A percentile compares a stretch with the other conserved stretches of the same genome.
Evolutionary conservation across 306 rosid species (phyloP).

Genomic region (Prunus campanulata): DNA sequence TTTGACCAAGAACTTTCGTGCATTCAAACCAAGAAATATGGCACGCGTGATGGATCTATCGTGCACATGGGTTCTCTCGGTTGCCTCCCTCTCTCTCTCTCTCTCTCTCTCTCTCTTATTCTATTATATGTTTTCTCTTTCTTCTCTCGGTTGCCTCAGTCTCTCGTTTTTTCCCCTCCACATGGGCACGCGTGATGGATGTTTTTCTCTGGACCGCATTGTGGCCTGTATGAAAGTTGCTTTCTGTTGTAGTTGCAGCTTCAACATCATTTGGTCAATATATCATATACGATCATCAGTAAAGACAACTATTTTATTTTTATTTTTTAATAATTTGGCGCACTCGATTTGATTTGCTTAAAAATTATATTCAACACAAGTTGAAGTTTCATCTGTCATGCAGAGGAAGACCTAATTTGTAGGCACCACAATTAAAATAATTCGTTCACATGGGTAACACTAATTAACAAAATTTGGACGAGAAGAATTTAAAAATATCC

Average conservation of each 20-base stretch:
- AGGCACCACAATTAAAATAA: neutral
- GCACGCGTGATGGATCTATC: too few relatives aligned
- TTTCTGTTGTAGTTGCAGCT: neutral
- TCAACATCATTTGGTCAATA: neutral
- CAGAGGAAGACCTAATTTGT: neutral
- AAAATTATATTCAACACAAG: neutral
- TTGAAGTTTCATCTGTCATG: constrained; percentile 3
- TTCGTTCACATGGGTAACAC: constrained; percentile 4
- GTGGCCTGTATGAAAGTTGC: too few relatives aligned
- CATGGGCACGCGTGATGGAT: too few relatives aligned
- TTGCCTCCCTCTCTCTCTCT: too few relatives aligned
- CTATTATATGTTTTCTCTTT: too few relatives aligned
- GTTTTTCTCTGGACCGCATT: too few relatives aligned
- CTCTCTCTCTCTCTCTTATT: too few relatives aligned
- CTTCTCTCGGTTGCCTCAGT: too few relatives aligned
- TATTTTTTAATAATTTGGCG: neutral
- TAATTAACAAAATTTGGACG: neutral
- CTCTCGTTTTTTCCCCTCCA: too few relatives aligned
- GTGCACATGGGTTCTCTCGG: too few relatives aligned
- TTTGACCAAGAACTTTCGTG: too few relatives aligned
- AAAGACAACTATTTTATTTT: neutral
- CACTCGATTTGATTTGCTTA: neutral
- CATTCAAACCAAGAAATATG: too few relatives aligned
- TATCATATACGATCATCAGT: neutral
- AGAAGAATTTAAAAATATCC: neutral